Conservation (phyloP, 805 yeast species). For the Candida wancherniae region DNA sequence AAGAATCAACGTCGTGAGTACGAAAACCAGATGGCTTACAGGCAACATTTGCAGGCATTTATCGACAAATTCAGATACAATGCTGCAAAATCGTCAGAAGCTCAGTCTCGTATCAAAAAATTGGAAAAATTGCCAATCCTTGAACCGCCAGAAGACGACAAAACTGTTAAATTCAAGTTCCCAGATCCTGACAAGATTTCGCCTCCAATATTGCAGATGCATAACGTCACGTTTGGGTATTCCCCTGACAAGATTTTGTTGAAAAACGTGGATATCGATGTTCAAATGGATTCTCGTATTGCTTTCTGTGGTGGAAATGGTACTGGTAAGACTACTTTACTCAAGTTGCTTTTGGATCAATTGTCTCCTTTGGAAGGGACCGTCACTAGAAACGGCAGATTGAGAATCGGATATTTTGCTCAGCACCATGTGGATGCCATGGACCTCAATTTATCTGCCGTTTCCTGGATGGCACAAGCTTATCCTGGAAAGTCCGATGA, state of each 20-base stretch:
- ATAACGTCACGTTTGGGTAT: conserved; percentile 85
- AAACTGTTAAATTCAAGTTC: conserved; percentile 76
- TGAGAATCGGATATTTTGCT: conserved; percentile 94
- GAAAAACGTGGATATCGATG: conserved; percentile 77
- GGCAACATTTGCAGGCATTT: conserved; percentile 89
- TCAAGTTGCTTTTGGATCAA: conserved; percentile 79
- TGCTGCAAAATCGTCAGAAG: conserved; percentile 96
- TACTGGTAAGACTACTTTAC: conserved; percentile 95
- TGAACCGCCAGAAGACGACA: conserved; percentile 94
- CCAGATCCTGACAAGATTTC: conserved; percentile 93
- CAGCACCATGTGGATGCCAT: conserved; percentile 98
- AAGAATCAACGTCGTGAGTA: conserved; percentile 92
- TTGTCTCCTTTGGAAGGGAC: conserved; percentile 72
- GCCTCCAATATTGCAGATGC: conserved; percentile 89
- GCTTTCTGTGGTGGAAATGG: conserved; percentile 99
- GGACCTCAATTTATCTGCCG: conserved; percentile 83
- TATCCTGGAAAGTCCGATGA: conserved; percentile 94
- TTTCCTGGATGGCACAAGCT: conserved; percentile 85
- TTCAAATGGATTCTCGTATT: conserved; percentile 90
- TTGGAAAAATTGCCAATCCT: conserved; percentile 89
- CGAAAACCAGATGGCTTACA: conserved; percentile 93
- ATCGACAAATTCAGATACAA: conserved; percentile 96
- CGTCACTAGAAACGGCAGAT: conserved; percentile 74
- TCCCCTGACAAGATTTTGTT: conserved; percentile 58
- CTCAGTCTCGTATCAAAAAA: conserved; percentile 96